Evolutionary conservation across 2,329 filamentous ascomycete species (phyloP).

Genomic region (Endocalyx cinctus): DNA sequence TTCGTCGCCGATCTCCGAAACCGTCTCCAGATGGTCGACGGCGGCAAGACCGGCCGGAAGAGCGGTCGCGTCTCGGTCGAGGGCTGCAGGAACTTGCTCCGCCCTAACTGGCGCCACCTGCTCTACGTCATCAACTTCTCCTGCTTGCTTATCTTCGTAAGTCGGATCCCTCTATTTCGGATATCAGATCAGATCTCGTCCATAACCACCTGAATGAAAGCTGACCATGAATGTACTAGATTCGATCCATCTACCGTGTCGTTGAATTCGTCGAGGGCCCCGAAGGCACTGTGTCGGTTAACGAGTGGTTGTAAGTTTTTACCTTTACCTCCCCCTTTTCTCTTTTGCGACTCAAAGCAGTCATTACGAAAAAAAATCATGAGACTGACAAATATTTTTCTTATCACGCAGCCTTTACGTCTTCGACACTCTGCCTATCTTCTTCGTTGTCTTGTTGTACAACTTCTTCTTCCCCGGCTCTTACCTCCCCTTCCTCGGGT

Average conservation of each 20-base stretch:
- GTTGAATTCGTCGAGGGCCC: slow-evolving; percentile 25
- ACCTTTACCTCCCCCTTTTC: background rate
- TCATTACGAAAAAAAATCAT: too few species aligned
- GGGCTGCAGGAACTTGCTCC: slow-evolving; percentile 18
- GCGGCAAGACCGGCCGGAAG: slow-evolving; percentile 35
- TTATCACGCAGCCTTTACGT: slow-evolving; percentile 18
- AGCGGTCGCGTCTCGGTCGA: slow-evolving; percentile 17
- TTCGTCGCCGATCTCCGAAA: slow-evolving; percentile 27
- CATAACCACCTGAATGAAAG: too few species aligned
- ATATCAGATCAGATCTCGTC: slow-evolving; percentile 3
- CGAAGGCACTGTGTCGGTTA: slow-evolving; percentile 13
- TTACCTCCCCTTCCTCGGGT: slow-evolving; percentile 27
- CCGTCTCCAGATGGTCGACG: slow-evolving; percentile 19
- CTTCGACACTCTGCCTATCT: slow-evolving; percentile 28
- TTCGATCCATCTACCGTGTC: slow-evolving; percentile 27
- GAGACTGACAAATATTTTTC: background rate
- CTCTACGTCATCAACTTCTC: slow-evolving; percentile 28
- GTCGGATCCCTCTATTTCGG: background rate
- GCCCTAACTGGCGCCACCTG: slow-evolving; percentile 30
- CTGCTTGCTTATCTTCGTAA: slow-evolving; percentile 25
- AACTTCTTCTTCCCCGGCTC: slow-evolving; percentile 25
- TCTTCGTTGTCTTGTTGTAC: slow-evolving; percentile 21
- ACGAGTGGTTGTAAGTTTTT: slow-evolving; percentile 28
- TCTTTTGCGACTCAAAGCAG: too few species aligned
- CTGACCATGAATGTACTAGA: too few species aligned